A percentile compares a stretch with the other conserved stretches of the same genome.
These are phyloP conservation scores for Penicillium thymicola DNA, from an alignment of 2,329 filamentous ascomycete genomes.

Conservation along the genomic window DNA sequence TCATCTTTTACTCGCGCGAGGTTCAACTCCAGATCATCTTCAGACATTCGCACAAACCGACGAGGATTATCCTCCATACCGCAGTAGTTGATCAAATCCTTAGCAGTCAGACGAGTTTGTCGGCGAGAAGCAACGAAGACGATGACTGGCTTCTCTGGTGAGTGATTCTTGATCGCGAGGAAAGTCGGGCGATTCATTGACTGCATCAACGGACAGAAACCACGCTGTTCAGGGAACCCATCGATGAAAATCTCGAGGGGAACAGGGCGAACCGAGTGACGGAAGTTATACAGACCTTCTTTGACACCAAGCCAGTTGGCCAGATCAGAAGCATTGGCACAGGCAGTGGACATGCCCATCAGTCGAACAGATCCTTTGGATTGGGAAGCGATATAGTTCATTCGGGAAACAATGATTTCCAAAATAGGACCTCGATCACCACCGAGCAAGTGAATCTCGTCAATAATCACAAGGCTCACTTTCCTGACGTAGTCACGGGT, in stretches of 20 bases:
- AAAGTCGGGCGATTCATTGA: conserved; percentile 98
- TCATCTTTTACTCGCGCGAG: conserved; percentile 91
- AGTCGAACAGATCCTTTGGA: conserved; percentile 85
- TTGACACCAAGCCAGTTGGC: conserved; percentile 97
- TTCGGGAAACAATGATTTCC: conserved; percentile 87
- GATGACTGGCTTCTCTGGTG: conserved; percentile 93
- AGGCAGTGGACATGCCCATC: conserved; percentile 98
- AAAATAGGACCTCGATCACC: conserved; percentile 95
- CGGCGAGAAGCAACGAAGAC: conserved; percentile 95
- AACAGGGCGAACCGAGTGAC: conserved; percentile 93
- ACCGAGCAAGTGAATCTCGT: conserved; percentile 96
- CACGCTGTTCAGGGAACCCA: conserved; percentile 89
- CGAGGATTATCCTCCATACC: conserved; percentile 98
- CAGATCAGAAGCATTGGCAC: conserved; percentile 89
- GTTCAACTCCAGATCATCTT: conserved; percentile 87
- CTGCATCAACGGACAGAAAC: conserved; percentile 97
- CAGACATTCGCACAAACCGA: conserved; percentile 87
- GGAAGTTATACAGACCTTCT: conserved; percentile 93
- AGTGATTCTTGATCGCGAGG: conserved; percentile 92
- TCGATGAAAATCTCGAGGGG: conserved; percentile 96
- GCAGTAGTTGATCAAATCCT: conserved; percentile 94
- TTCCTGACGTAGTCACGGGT: conserved; percentile 93
- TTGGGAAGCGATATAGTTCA: conserved; percentile 98
- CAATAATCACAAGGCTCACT: conserved; percentile 94
- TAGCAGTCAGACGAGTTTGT: conserved; percentile 91